Evolutionary conservation across 176 grass and related monocot genomes (phyloP).

Genomic region (Hordeum vulgare): MorexV3_pseudomolecules_assembly NC_058522.1:302035481-302035980

Average conservation of each 20-base stretch:
- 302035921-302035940: neutral
- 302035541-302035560: neutral
- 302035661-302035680: too few species aligned
- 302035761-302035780: neutral
- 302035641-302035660: neutral
- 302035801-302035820: neutral
- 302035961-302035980: neutral
- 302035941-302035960: neutral
- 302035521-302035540: neutral
- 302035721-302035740: neutral
- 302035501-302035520: neutral
- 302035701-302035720: neutral
- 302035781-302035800: neutral
- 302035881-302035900: neutral
- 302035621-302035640: neutral
- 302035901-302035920: neutral
- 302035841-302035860: neutral
- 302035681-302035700: too few species aligned
- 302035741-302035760: neutral
- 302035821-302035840: neutral
- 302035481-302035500: neutral
- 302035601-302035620: neutral
- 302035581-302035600: too few species aligned
- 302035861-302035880: neutral
- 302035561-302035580: too few species aligned